Evolutionary conservation across 306 rosid genomes (phyloP), one percentile per base, ranked within the genome.

Genomic region (Lagenaria siceraria): DNA sequence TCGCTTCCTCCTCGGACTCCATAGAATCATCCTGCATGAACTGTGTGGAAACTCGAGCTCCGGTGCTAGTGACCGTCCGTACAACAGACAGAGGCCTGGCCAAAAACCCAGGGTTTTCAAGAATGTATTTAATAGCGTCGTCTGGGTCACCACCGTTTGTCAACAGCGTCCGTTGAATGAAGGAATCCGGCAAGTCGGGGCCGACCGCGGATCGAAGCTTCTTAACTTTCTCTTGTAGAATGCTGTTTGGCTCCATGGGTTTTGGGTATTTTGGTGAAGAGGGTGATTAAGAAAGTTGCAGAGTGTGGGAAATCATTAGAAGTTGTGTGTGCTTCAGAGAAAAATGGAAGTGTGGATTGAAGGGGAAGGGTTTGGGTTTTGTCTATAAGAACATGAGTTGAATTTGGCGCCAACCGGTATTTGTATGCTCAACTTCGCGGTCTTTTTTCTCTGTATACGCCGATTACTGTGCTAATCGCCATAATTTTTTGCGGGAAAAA

Each of bases 41-140:
- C 36, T 59, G 69, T 1, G 93, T 80, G 0, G 80, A 64, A 48
- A 90, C 81, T 53, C 93, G 93, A 40, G 81, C 81, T 4, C 94
- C 90, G 6, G 82, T 87, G 70, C 88, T 84, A 6, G 91, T 88
- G 52, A 71, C 55, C 35, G 85, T 72, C 59, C 84, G 87, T 22
- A 82, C 80, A 11, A 91, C 86, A 2, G 79, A 49, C 43, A 84
- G 38, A 1, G 87, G 84, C 75, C 17, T 24, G 10, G 74, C 54
- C 21, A 68, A 68, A 3, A 68, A 5, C 33, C 54, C 74, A 21
- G 74, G 80, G 1, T 76, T 74, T 8, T 59, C 59, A 6, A 49
- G 46, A 5, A 83, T 17, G 38, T 35, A 76, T 13, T 75, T 75
- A 58, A 83, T 80, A 1, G 81, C 76, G 4, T 49, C 80, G 9